These are phyloP conservation scores for Graphilbum sp. DNA, from an alignment of 2,329 filamentous ascomycete species.

Conservation along the genomic window DNA sequence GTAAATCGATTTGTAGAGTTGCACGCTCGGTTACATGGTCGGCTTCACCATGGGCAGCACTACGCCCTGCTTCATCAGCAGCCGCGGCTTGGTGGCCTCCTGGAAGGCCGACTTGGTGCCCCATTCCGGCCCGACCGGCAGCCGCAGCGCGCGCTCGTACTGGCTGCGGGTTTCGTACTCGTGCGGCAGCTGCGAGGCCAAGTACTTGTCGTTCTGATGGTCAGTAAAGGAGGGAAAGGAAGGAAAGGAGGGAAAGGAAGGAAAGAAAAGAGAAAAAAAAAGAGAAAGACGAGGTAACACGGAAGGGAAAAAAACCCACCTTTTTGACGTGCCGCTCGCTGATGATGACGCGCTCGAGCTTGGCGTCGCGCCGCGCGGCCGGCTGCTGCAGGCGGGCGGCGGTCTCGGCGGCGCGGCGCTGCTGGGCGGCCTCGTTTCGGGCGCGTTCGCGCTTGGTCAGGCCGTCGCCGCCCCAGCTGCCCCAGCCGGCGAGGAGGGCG, in stretches of 20 bases:
- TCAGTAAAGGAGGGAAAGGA: constrained; percentile 7
- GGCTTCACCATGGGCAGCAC: constrained; percentile 81
- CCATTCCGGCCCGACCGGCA: constrained; percentile 91
- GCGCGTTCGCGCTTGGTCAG: constrained; percentile 55
- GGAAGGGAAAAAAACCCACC: too few species aligned
- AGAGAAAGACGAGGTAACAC: neutral
- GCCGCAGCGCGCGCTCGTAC: constrained; percentile 74
- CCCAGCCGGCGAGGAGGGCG: constrained; percentile 86
- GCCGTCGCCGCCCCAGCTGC: constrained; percentile 75
- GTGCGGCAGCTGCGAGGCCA: constrained; percentile 71
- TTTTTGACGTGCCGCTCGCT: constrained; percentile 85
- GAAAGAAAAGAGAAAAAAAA: neutral
- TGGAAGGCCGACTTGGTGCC: constrained; percentile 93
- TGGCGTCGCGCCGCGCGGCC: constrained; percentile 64
- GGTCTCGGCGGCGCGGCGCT: constrained; percentile 41
- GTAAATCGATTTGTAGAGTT: neutral
- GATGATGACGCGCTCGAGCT: constrained; percentile 72
- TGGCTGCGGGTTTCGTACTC: constrained; percentile 77
- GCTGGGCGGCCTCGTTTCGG: constrained; percentile 32
- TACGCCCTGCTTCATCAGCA: constrained; percentile 81
- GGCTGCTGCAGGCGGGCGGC: constrained; percentile 60
- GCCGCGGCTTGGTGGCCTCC: constrained; percentile 69
- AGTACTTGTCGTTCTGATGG: constrained; percentile 62
- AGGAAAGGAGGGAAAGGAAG: too few species aligned
- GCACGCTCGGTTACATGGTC: constrained; percentile 13